Percentiles rank a stretch among this genome's conserved stretches.
Evolutionary conservation across 306 rosid genomes (phyloP).

Genomic region (Sicyos baderoa): DNA sequence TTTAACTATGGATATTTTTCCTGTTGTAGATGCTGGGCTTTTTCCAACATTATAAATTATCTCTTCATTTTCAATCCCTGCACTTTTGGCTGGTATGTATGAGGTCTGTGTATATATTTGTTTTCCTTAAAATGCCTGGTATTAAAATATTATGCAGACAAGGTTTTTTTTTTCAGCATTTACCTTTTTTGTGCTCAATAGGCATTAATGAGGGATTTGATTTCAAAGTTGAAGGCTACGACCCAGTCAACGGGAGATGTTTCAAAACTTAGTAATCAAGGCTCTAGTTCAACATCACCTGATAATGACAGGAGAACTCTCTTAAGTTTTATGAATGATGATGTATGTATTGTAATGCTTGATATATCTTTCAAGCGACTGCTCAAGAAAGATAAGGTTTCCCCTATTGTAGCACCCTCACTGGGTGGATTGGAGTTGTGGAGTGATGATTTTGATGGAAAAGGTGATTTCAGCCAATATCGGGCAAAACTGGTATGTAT

Average conservation of each 20-base stretch:
- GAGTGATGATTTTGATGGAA: slow-evolving; percentile 85
- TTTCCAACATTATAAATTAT: slow-evolving; percentile 71
- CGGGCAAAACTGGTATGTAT: slow-evolving; percentile 74
- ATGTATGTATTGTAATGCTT: slow-evolving; percentile 51
- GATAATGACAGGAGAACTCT: slow-evolving; percentile 46
- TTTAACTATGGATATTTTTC: slow-evolving; percentile 2
- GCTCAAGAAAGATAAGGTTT: slow-evolving; percentile 80
- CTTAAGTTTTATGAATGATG: slow-evolving; percentile 57
- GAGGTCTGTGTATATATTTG: slow-evolving; percentile 1
- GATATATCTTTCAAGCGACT: slow-evolving; percentile 73
- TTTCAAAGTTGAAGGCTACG: slow-evolving; percentile 60
- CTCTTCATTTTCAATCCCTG: slow-evolving; percentile 76
- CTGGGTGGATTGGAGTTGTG: slow-evolving; percentile 79
- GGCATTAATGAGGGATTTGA: slow-evolving; percentile 76
- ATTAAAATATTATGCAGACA: slow-evolving; percentile 16
- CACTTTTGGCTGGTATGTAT: slow-evolving; percentile 86
- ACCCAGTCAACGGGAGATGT: slow-evolving; percentile 44
- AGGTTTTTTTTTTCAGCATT: slow-evolving; percentile 19
- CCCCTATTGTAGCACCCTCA: slow-evolving; percentile 39
- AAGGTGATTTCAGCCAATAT: slow-evolving; percentile 77
- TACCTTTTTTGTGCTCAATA: slow-evolving; percentile 29
- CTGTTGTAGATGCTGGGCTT: slow-evolving; percentile 77
- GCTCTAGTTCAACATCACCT: slow-evolving; percentile 41
- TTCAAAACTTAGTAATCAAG: slow-evolving; percentile 28
- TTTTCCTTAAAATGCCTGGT: slow-evolving; percentile 1